Percentiles rank a stretch among this genome's conserved stretches.
phyloP scores from a whole-genome alignment of 2,329 filamentous ascomycete genomes.

The Microcera coccophila region DNA sequence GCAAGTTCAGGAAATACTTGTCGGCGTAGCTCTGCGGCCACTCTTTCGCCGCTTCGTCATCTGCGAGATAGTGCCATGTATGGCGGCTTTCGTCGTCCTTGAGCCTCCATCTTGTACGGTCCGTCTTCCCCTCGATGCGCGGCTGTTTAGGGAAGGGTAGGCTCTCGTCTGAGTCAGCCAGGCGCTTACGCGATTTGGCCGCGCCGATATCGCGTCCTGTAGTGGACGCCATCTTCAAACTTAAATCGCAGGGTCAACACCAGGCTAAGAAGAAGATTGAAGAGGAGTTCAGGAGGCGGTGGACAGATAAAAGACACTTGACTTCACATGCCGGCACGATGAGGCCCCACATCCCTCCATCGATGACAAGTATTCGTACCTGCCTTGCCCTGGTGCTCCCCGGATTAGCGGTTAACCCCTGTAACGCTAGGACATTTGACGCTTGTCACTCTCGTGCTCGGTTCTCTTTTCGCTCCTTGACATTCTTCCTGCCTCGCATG shows the following conservation, averaged over 20 bases:
- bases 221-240: slow-evolving; percentile 28
- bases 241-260: slow-evolving; percentile 1
- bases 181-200: slow-evolving; percentile 42
- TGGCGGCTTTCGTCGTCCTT: slow-evolving; percentile 78
- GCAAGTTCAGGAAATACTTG: slow-evolving; percentile 79
- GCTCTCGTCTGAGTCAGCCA: slow-evolving; percentile 34
- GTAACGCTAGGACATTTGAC: neutral
- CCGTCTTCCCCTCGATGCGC: slow-evolving; percentile 59
- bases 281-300: slow-evolving; percentile 7
- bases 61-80: slow-evolving; percentile 88
- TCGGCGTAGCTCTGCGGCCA: slow-evolving; percentile 92
- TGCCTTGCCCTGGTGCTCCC: slow-evolving; percentile 16
- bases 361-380: slow-evolving; percentile 3
- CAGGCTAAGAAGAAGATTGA: neutral
- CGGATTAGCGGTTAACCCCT: slow-evolving; percentile 18
- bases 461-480: too few species aligned
- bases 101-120: slow-evolving; percentile 79
- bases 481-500: too few species aligned
- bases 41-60: slow-evolving; percentile 62
- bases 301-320: slow-evolving; percentile 4
- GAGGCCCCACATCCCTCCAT: neutral
- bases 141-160: slow-evolving; percentile 43
- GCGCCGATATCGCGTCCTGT: slow-evolving; percentile 29
- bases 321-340: neutral
- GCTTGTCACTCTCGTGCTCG: too few species aligned